Evolutionary conservation across 352 stramenopile genomes (phyloP), one percentile per base, ranked within the genome.

Genomic region (Phytophthora citricola): DNA sequence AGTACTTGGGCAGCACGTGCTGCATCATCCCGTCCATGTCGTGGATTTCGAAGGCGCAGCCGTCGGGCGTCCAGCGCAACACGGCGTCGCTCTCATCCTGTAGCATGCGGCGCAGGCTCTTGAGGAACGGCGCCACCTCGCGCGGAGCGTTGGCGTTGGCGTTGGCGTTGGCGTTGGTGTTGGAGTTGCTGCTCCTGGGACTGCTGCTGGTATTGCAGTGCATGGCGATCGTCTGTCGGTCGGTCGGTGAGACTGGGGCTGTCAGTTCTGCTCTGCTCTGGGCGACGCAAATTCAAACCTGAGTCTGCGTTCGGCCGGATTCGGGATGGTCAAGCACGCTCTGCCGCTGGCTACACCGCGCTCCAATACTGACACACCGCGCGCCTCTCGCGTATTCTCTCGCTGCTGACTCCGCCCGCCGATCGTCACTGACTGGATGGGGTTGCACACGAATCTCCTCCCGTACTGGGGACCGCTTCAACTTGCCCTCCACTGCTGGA

Each of bases 1-100:
- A 98, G 76, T 98, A 98, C 65, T 93, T 91, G 26, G 94, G 92
- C 22, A 98, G 81, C 50, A 97, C 82, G 44, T 77, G 75, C 27
- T 79, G 71, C 83, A 96, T 92, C 62, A 98, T 89, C 56, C 78
- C 67, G 43, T 85, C 70, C 79, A 90, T 90, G 69, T 94, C 82
- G 73, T 86, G 77, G 54, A 93, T 92, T 57, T 92, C 79, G 44
- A 93, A 92, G 27, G 79, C 76, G 38, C 79, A 58, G 45, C 77
- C 79, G 52, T 93, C 76, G 48, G 75, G 60, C 27, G 79, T 89
- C 82, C 82, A 91, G n/a, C 82, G 76, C 58, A 91, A 58, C 22
- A 91, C 66, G 15, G 67, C 54, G 32, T 77, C 71, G 56, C 73
- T 89, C 61, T 91, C 82, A 5, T 73, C 60, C 46, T 89, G 66